Conservation (phyloP, 2,329 filamentous ascomycete genomes). For the Tympanopsis confertula region DNA sequence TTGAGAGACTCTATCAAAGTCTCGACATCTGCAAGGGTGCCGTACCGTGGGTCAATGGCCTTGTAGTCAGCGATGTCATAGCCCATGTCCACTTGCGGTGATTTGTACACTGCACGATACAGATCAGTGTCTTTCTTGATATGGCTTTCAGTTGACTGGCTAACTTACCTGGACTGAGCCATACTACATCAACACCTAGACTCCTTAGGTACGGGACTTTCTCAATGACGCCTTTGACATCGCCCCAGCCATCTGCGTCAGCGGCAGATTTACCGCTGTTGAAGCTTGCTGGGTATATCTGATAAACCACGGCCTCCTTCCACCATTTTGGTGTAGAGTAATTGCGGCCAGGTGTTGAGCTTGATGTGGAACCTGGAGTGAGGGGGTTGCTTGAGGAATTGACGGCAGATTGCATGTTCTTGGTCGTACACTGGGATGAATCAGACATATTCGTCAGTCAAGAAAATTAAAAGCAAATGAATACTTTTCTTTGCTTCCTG, state of each 20-base stretch:
- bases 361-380: neutral
- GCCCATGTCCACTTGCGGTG: conserved; percentile 57
- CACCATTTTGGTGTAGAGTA: conserved; percentile 27
- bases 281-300: conserved; percentile 48
- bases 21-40: conserved; percentile 55
- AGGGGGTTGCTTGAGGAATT: neutral
- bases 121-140: neutral
- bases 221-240: conserved; percentile 50
- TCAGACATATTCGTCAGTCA: too few relatives aligned
- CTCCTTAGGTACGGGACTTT: conserved; percentile 49
- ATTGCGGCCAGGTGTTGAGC: conserved; percentile 32
- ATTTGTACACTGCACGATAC: conserved; percentile 35
- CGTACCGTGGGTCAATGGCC: conserved; percentile 52
- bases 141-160: conserved; percentile 1
- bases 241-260: conserved; percentile 40
- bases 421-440: too few relatives aligned
- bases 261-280: conserved; percentile 43
- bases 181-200: conserved; percentile 53
- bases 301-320: conserved; percentile 45
- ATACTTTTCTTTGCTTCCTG: too few relatives aligned
- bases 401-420: too few relatives aligned
- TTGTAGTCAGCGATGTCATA: conserved; percentile 63
- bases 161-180: conserved; percentile 59
- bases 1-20: conserved; percentile 47
- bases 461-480: too few relatives aligned